Percentiles rank a stretch among this genome's conserved stretches.
Conservation (phyloP, 768 basidiomycete genomes). For the Hericium alpestre region DNA sequence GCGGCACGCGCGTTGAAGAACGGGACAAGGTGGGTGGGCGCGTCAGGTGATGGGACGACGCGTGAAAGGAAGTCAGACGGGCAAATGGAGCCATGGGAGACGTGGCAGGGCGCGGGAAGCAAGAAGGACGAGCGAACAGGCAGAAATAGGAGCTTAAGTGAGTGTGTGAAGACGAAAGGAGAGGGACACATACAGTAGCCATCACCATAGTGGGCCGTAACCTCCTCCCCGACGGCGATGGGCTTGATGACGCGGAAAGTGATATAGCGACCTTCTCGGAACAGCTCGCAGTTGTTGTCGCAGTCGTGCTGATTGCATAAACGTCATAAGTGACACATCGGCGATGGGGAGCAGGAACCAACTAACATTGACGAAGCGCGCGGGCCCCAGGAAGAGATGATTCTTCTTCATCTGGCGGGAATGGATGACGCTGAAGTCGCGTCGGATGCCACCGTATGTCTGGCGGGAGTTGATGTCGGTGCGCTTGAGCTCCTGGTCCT, state of each 20-base stretch:
- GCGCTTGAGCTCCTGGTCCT: conserved; percentile 78
- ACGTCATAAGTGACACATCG: conserved; percentile 2
- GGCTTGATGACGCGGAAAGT: conserved; percentile 76
- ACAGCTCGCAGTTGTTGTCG: conserved; percentile 80
- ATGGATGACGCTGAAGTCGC: conserved; percentile 87
- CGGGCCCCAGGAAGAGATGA: conserved; percentile 82
- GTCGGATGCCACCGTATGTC: conserved; percentile 52
- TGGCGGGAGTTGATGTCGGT: conserved; percentile 47
- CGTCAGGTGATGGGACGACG: neutral
- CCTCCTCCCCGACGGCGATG: conserved; percentile 74
- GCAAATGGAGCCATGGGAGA: neutral
- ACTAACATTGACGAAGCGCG: conserved; percentile 86
- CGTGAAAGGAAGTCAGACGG: neutral
- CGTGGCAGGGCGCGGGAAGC: conserved; percentile 1
- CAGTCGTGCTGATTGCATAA: conserved; percentile 62
- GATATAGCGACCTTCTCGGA: conserved; percentile 82
- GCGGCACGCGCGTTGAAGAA: neutral
- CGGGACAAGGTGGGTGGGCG: neutral
- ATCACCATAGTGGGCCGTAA: conserved; percentile 85
- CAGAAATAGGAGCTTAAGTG: conserved; percentile 1
- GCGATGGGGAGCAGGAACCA: neutral
- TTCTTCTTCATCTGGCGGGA: conserved; percentile 89
- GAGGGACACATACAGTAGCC: conserved; percentile 62
- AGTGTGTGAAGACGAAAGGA: neutral
- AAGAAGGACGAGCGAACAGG: neutral